Percentiles rank a stretch among this genome's conserved stretches.
These are phyloP conservation scores for Arabidopsis thaliana DNA, from an alignment of 345 rosid species.

Conservation along the genomic window DNA sequence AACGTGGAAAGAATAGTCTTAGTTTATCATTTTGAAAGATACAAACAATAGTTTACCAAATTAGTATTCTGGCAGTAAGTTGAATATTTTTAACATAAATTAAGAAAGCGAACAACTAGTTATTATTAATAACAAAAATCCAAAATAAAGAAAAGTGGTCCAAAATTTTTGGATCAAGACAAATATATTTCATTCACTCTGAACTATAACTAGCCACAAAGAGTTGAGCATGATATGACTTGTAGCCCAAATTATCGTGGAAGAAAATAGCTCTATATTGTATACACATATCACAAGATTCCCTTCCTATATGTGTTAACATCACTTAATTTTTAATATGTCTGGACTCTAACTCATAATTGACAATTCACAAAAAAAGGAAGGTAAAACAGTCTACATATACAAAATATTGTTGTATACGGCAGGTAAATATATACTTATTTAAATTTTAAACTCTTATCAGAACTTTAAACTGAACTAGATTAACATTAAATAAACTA, in stretches of 20 bases:
- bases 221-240: slow-evolving; percentile 21
- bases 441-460: background rate
- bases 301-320: too few relatives aligned
- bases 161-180: slow-evolving; percentile 35
- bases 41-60: slow-evolving; percentile 27
- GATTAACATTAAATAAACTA: background rate
- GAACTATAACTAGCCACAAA: slow-evolving; percentile 35
- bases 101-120: slow-evolving; percentile 28
- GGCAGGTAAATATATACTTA: background rate
- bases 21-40: slow-evolving; percentile 30
- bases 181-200: slow-evolving; percentile 44
- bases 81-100: slow-evolving; percentile 22
- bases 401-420: background rate
- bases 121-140: slow-evolving; percentile 25
- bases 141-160: slow-evolving; percentile 38
- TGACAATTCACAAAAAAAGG: background rate
- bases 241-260: slow-evolving; percentile 11
- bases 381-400: background rate
- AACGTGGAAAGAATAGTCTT: slow-evolving; percentile 37
- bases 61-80: slow-evolving; percentile 13
- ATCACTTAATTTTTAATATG: too few relatives aligned
- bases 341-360: background rate
- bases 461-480: background rate
- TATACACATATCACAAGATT: background rate
- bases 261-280: slow-evolving; percentile 2